Evolutionary conservation across 768 basidiomycete species (phyloP).

Genomic region (Hydnum rufescens): DNA sequence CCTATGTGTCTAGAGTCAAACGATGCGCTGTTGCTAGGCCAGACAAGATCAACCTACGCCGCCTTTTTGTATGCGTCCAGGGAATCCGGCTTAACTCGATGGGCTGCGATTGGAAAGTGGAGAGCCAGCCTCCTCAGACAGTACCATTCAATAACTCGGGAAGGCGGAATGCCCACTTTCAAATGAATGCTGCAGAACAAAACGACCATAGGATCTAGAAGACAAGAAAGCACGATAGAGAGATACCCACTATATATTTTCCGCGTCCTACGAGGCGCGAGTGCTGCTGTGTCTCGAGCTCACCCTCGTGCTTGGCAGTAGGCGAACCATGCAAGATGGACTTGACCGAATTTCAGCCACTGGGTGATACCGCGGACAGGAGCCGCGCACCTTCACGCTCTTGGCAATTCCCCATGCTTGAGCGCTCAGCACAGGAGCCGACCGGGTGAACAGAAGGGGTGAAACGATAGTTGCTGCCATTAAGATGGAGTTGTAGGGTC

Average conservation of each 20-base stretch:
- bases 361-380: background rate
- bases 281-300: conserved; percentile 58
- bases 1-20: conserved; percentile 22
- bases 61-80: conserved; percentile 72
- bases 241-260: conserved; percentile 42
- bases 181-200: conserved; percentile 36
- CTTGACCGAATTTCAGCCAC: conserved; percentile 20
- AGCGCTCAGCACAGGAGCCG: too few species aligned
- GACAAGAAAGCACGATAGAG: background rate
- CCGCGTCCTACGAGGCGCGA: conserved; percentile 77
- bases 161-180: conserved; percentile 71
- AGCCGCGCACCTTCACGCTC: background rate
- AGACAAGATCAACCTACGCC: conserved; percentile 34
- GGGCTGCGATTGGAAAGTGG: conserved; percentile 31
- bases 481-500: too few species aligned
- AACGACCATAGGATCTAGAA: background rate
- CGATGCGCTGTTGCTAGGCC: background rate
- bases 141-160: too few species aligned
- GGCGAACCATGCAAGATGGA: conserved; percentile 84
- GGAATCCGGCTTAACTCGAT: conserved; percentile 67
- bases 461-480: too few species aligned
- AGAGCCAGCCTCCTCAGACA: background rate
- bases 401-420: background rate
- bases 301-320: conserved; percentile 69
- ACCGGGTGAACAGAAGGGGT: too few species aligned